phyloP scores from a whole-genome alignment of 495 filamentous ascomycete species.

The Acidiella bohemica region DNA sequence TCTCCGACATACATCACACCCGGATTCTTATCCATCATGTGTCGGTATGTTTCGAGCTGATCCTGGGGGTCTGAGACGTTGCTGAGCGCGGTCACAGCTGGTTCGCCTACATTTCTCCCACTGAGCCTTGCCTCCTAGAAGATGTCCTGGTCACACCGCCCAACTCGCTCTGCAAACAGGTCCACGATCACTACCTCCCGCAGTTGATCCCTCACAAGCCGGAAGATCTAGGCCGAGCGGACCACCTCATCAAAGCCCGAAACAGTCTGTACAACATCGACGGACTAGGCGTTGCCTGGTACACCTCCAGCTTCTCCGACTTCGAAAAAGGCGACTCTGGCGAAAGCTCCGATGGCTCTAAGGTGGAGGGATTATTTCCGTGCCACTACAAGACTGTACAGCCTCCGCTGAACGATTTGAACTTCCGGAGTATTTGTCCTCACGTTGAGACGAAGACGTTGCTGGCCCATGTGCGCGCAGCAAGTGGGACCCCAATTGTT shows the following conservation, averaged over 20 bases:
- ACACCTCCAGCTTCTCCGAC: constrained; percentile 24
- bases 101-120: constrained; percentile 30
- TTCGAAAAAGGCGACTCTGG: constrained; percentile 20
- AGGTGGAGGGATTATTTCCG: constrained; percentile 25
- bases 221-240: constrained; percentile 13
- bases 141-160: constrained; percentile 29
- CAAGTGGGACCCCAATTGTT: constrained; percentile 31
- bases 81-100: constrained; percentile 20
- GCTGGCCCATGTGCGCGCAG: constrained; percentile 37
- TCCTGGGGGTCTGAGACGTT: not conserved
- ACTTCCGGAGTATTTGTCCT: constrained; percentile 33
- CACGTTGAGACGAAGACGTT: constrained; percentile 32
- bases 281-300: constrained; percentile 36
- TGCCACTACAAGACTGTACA: constrained; percentile 36
- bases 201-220: constrained; percentile 33
- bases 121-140: constrained; percentile 28
- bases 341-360: constrained; percentile 5
- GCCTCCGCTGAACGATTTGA: constrained; percentile 36
- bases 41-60: constrained; percentile 8
- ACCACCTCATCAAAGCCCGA: constrained; percentile 28
- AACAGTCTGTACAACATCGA: constrained; percentile 39
- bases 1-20: no score
- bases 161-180: constrained; percentile 34
- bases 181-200: constrained; percentile 38
- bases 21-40: constrained; percentile 12